Evolutionary conservation across 1,139 yeast species (phyloP).

Genomic region (Magnusiomyces clavatus): DNA sequence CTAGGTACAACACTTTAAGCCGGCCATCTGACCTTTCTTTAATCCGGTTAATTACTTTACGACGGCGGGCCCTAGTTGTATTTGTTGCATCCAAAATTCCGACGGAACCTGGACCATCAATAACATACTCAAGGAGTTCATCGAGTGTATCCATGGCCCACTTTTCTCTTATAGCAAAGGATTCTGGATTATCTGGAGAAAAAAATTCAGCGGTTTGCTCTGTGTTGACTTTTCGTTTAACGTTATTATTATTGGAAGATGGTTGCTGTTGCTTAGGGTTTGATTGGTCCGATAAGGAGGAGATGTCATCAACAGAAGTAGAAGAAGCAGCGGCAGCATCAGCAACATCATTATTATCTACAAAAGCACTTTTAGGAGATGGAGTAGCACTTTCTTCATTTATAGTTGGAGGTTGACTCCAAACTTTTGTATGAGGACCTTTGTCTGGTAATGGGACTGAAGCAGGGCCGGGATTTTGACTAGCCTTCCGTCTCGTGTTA

Average conservation of each 20-base stretch:
- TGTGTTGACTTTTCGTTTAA: constrained; percentile 21
- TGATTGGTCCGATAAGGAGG: background rate
- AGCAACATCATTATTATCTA: background rate
- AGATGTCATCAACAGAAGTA: background rate
- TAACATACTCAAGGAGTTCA: constrained; percentile 69
- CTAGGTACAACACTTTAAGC: constrained; percentile 75
- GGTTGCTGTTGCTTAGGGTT: background rate
- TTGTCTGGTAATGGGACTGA: constrained; percentile 62
- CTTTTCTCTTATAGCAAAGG: constrained; percentile 66
- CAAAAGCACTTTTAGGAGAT: background rate
- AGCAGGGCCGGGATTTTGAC: constrained; percentile 61
- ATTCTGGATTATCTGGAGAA: constrained; percentile 65
- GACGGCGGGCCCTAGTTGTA: constrained; percentile 69
- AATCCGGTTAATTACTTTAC: constrained; percentile 59
- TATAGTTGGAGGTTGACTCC: constrained; percentile 2
- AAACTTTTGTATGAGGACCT: constrained; percentile 4
- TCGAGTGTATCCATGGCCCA: constrained; percentile 97
- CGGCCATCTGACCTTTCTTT: constrained; percentile 64
- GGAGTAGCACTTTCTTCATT: background rate
- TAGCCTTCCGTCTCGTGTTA: constrained; percentile 73
- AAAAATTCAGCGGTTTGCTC: constrained; percentile 76
- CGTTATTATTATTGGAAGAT: constrained; percentile 13
- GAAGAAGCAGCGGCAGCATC: background rate
- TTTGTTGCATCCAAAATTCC: constrained; percentile 93
- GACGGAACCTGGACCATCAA: constrained; percentile 78